Percentiles rank a stretch among this genome's conserved stretches.
Evolutionary conservation across 2,329 filamentous ascomycete genomes (phyloP).

Genomic region (Epichloe uncinata): DNA sequence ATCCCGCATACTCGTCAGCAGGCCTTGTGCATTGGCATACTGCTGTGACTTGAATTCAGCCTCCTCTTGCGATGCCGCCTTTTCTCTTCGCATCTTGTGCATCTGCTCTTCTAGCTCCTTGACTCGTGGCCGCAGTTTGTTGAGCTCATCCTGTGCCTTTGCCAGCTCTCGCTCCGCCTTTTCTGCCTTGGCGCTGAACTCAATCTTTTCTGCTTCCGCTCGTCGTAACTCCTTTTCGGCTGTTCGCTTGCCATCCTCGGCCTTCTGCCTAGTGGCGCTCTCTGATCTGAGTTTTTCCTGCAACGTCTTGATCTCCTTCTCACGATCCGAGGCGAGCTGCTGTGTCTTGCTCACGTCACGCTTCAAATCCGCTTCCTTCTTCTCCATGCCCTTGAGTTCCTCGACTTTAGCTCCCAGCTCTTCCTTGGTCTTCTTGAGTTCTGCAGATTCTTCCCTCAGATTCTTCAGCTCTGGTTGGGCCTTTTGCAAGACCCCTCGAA

Average conservation of each 20-base stretch:
- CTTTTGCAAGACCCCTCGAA: constrained; percentile 64
- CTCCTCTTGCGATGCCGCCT: constrained; percentile 59
- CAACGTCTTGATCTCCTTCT: constrained; percentile 62
- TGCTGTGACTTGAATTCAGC: constrained; percentile 73
- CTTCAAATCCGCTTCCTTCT: constrained; percentile 68
- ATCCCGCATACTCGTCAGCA: constrained; percentile 87
- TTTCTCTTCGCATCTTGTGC: constrained; percentile 53
- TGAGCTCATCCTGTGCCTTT: constrained; percentile 58
- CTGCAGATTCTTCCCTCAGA: constrained; percentile 62
- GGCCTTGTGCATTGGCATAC: constrained; percentile 69
- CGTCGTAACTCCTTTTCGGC: constrained; percentile 66
- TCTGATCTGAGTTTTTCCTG: constrained; percentile 70
- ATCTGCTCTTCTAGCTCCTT: constrained; percentile 62
- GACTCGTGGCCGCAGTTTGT: constrained; percentile 47
- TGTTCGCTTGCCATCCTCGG: constrained; percentile 67
- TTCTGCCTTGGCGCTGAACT: constrained; percentile 60
- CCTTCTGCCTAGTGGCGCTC: constrained; percentile 53
- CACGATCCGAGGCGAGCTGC: constrained; percentile 57
- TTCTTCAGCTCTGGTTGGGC: constrained; percentile 74
- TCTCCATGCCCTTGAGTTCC: constrained; percentile 65
- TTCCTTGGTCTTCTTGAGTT: constrained; percentile 61
- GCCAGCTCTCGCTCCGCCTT: constrained; percentile 57
- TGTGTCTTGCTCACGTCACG: constrained; percentile 59
- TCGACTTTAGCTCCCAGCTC: constrained; percentile 47
- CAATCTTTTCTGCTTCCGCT: constrained; percentile 65